These are phyloP conservation scores for Globisporangium middletonii DNA, from an alignment of 352 stramenopile species.

Conservation along the genomic window DNA sequence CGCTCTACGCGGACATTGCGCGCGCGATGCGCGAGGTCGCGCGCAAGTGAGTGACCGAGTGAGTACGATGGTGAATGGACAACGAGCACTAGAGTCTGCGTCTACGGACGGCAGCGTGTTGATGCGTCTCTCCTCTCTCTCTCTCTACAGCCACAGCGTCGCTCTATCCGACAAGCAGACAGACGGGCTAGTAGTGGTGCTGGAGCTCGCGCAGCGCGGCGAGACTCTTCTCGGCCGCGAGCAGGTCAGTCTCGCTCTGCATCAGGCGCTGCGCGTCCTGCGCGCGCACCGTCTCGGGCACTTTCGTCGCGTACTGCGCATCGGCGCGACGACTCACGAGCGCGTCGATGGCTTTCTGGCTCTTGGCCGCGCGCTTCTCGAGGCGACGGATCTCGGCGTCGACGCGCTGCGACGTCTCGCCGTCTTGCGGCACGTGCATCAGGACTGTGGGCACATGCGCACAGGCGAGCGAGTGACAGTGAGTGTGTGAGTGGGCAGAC, in stretches of 20 bases:
- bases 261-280: slow-evolving; percentile 53
- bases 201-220: slow-evolving; percentile 48
- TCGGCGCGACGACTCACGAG: slow-evolving; percentile 36
- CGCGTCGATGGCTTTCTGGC: slow-evolving; percentile 32
- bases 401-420: slow-evolving; percentile 61
- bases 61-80: not conserved
- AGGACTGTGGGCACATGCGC: slow-evolving; percentile 32
- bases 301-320: slow-evolving; percentile 51
- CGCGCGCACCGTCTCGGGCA: slow-evolving; percentile 54
- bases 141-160: not conserved
- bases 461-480: too few species aligned
- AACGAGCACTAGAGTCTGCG: too few species aligned
- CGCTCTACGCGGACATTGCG: slow-evolving; percentile 49
- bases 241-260: slow-evolving; percentile 51
- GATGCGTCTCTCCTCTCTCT: too few species aligned
- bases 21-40: not conserved
- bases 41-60: slow-evolving; percentile 4
- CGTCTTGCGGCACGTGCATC: slow-evolving; percentile 54
- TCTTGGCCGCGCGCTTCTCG: slow-evolving; percentile 60
- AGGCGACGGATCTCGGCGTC: slow-evolving; percentile 53
- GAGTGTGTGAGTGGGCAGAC: not conserved
- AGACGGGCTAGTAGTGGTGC: slow-evolving; percentile 35
- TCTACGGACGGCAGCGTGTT: too few species aligned
- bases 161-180: not conserved
- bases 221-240: slow-evolving; percentile 47